Percentiles rank a stretch among this genome's conserved stretches.
Conservation (phyloP, 208 protist species). For the Sergeia podlipaevii region DNA sequence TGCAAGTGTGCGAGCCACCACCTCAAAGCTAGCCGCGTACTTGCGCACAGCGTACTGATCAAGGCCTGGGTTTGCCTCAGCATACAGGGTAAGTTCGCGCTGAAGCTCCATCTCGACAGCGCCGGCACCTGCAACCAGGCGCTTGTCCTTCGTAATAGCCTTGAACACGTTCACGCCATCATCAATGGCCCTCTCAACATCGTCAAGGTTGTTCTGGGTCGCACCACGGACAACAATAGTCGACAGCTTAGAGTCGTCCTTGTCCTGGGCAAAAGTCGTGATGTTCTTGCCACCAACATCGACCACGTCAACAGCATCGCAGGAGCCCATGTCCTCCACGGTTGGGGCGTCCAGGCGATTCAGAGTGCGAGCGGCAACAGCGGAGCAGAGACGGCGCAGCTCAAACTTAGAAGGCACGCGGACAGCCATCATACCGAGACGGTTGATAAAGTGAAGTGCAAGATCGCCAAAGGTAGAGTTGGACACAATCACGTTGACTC, state of each 20-base stretch:
- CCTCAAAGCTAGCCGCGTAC: slow-evolving; percentile 97
- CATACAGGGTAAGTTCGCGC: slow-evolving; percentile 78
- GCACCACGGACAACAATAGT: slow-evolving; percentile 99
- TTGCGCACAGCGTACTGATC: slow-evolving; percentile 99
- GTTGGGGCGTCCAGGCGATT: slow-evolving; percentile 91
- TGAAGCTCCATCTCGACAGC: slow-evolving; percentile 97
- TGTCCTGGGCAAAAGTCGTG: slow-evolving; percentile 94
- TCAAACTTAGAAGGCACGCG: slow-evolving; percentile 99
- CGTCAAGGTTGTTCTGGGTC: slow-evolving; percentile 98
- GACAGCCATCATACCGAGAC: slow-evolving; percentile 97
- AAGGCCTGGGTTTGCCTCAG: slow-evolving; percentile 92
- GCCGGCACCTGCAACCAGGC: slow-evolving; percentile 97
- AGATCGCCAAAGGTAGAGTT: slow-evolving; percentile 98
- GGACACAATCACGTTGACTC: slow-evolving; percentile 98
- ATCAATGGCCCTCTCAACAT: slow-evolving; percentile 96
- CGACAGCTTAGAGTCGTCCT: slow-evolving; percentile 91
- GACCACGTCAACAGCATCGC: slow-evolving; percentile 91
- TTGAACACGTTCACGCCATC: slow-evolving; percentile 99
- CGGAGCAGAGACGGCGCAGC: slow-evolving; percentile 96
- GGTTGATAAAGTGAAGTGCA: slow-evolving; percentile 99
- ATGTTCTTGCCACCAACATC: slow-evolving; percentile 97
- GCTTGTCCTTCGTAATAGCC: slow-evolving; percentile 91
- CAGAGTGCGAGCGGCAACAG: slow-evolving; percentile 94
- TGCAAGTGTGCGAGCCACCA: slow-evolving; percentile 97
- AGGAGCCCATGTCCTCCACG: slow-evolving; percentile 96